Conservation (phyloP, 441 rosid genomes). For the Gossypium lobatum region DNA sequence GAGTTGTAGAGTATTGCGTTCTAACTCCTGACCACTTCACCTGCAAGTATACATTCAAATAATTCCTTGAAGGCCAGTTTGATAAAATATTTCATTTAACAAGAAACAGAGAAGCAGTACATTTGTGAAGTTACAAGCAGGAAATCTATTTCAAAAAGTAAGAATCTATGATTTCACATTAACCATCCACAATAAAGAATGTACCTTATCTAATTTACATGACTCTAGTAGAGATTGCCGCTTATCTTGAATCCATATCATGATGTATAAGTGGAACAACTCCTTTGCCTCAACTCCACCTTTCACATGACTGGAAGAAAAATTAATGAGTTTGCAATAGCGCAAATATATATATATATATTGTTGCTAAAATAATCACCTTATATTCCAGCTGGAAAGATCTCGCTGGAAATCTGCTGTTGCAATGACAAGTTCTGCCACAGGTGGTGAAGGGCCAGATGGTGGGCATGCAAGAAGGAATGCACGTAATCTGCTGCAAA, state of each 20-base stretch:
- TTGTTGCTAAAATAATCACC: conserved; percentile 35
- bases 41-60: conserved; percentile 39
- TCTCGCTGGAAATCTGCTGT: conserved; percentile 94
- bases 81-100: background rate
- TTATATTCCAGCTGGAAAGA: conserved; percentile 76
- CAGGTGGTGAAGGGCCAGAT: conserved; percentile 85
- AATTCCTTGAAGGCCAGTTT: background rate
- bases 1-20: conserved; percentile 92
- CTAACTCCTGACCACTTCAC: conserved; percentile 93
- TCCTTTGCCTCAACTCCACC: conserved; percentile 97
- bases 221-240: conserved; percentile 83
- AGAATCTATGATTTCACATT: background rate
- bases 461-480: conserved; percentile 95
- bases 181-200: background rate
- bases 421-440: conserved; percentile 87
- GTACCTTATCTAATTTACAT: conserved; percentile 92
- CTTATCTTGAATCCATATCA: conserved; percentile 96
- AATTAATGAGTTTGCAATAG: conserved; percentile 20
- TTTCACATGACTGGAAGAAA: conserved; percentile 61
- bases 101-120: background rate
- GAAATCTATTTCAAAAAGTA: background rate
- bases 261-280: conserved; percentile 82
- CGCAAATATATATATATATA: background rate
- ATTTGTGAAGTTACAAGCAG: background rate
- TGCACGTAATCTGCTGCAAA: conserved; percentile 75